Evolutionary conservation across 495 filamentous ascomycete genomes (phyloP).

Genomic region (Penicillium chermesinum): DNA sequence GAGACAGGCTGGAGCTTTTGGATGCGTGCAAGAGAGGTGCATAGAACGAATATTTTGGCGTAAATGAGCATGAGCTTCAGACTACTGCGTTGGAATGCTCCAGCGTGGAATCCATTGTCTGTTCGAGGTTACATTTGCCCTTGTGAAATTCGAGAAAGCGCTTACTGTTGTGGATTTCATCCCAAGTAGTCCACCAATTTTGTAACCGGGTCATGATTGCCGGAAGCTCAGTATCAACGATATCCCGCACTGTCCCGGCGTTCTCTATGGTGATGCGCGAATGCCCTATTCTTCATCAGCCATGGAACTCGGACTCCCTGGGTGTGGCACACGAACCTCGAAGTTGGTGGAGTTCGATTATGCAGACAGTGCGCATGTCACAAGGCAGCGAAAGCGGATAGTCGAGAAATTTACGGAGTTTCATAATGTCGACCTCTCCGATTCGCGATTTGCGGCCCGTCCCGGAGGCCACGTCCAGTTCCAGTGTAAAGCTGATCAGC

Average conservation of each 20-base stretch:
- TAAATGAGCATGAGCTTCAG: conserved; percentile 38
- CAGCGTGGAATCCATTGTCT: conserved; percentile 15
- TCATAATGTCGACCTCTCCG: conserved; percentile 35
- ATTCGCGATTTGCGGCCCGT: conserved; percentile 41
- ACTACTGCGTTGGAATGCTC: conserved; percentile 38
- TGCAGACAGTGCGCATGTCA: conserved; percentile 39
- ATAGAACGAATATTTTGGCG: conserved; percentile 36
- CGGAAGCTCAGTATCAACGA: conserved; percentile 29
- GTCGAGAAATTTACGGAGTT: conserved; percentile 36
- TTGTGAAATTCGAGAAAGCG: not conserved
- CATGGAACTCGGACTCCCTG: not conserved
- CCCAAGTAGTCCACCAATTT: conserved; percentile 40
- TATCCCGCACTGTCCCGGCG: conserved; percentile 22
- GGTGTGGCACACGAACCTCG: conserved; percentile 18
- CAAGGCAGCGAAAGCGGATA: conserved; percentile 40
- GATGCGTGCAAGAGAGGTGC: conserved; percentile 35
- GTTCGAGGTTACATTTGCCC: not conserved
- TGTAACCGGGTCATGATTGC: conserved; percentile 34
- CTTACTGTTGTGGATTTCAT: conserved; percentile 41
- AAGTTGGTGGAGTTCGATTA: conserved; percentile 41
- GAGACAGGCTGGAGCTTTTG: conserved; percentile 32
- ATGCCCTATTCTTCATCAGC: conserved; percentile 16
- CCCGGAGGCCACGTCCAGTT: conserved; percentile 40
- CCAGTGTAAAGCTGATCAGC: conserved; percentile 40
- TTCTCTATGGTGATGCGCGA: conserved; percentile 34